phyloP scores from a whole-genome alignment of 148 eudicot genomes.

The Persicaria tinctoria region DNA sequence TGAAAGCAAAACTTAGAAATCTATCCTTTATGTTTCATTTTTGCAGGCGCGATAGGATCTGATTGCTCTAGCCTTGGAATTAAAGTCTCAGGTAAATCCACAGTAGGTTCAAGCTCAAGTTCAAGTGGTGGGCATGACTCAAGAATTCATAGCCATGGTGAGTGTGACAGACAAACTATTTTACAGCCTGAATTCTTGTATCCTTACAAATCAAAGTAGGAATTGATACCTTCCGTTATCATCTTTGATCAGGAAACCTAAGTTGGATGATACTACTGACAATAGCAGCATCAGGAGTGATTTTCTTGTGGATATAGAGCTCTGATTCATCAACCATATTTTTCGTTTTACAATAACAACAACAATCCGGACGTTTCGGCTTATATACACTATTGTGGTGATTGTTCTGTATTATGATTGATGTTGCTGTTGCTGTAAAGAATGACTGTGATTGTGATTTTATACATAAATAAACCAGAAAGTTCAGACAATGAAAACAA shows the following conservation, averaged over 20 bases:
- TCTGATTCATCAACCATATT: background rate
- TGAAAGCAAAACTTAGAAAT: background rate
- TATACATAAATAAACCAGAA: too few relatives aligned
- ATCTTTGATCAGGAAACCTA: slow-evolving; percentile 29
- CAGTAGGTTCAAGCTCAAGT: slow-evolving; percentile 18
- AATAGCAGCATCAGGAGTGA: slow-evolving; percentile 7
- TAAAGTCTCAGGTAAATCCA: slow-evolving; percentile 10
- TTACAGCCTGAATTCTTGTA: background rate
- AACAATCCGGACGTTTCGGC: background rate
- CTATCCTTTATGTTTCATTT: background rate
- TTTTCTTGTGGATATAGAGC: background rate
- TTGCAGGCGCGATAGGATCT: slow-evolving; percentile 55
- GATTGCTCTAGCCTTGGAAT: slow-evolving; percentile 58
- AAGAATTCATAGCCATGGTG: slow-evolving; percentile 11
- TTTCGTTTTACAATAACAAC: background rate
- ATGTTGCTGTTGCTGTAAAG: too few relatives aligned
- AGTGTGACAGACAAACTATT: background rate
- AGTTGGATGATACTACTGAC: slow-evolving; percentile 29
- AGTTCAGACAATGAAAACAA: too few relatives aligned
- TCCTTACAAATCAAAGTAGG: background rate
- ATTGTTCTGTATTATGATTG: too few relatives aligned
- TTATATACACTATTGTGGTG: too few relatives aligned
- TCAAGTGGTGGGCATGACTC: slow-evolving; percentile 23
- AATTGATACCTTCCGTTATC: background rate
- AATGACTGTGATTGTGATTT: too few relatives aligned